phyloP scores from a whole-genome alignment of 352 stramenopile genomes.

The Saprolegnia parasitica region DNA sequence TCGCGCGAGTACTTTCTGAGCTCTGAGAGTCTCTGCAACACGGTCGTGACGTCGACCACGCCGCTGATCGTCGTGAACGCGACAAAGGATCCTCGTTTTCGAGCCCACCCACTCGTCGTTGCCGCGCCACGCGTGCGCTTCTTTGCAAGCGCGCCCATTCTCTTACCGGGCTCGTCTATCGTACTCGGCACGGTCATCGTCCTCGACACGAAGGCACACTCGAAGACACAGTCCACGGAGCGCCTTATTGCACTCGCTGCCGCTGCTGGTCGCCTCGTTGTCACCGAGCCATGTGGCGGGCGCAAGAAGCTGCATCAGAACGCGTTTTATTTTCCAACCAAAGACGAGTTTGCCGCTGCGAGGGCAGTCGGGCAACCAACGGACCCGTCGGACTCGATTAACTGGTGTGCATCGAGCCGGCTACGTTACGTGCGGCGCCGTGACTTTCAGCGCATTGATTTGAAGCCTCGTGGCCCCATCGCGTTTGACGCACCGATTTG shows the following conservation, averaged over 20 bases:
- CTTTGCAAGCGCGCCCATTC: slow-evolving; percentile 58
- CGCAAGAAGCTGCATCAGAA: neutral
- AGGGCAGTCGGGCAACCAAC: neutral
- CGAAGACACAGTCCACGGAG: neutral
- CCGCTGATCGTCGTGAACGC: slow-evolving; percentile 84
- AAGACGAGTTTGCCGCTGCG: neutral
- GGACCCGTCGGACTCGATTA: neutral
- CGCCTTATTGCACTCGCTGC: neutral
- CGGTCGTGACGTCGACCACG: slow-evolving; percentile 31
- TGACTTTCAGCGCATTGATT: neutral
- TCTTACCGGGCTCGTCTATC: slow-evolving; percentile 49
- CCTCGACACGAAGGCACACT: slow-evolving; percentile 37
- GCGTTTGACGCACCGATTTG: neutral
- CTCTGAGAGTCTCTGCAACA: neutral
- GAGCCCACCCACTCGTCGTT: slow-evolving; percentile 76
- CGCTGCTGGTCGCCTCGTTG: neutral
- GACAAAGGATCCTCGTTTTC: slow-evolving; percentile 72
- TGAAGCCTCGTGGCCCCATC: neutral
- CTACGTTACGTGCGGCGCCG: neutral
- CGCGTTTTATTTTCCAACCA: neutral
- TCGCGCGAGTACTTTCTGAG: neutral
- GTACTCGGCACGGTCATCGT: slow-evolving; percentile 73
- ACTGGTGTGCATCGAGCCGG: neutral
- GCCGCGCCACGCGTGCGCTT: slow-evolving; percentile 79
- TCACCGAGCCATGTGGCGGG: neutral